These are phyloP conservation scores for Aspergillus leporis DNA, from an alignment of 495 filamentous ascomycete species.

Conservation along the genomic window DNA sequence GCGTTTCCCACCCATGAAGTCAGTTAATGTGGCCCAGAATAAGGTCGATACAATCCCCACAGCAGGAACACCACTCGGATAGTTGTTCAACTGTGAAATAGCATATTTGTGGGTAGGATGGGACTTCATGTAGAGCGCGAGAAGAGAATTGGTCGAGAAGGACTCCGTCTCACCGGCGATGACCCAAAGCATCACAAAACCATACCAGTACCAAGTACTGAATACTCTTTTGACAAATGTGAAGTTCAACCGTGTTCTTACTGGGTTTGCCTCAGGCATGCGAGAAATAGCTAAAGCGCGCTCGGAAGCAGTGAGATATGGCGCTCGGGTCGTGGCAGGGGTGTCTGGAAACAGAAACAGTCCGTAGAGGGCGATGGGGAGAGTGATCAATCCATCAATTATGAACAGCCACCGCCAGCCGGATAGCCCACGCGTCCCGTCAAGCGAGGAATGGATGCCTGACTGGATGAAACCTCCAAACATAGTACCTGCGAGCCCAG, in stretches of 20 bases:
- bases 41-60: constrained; percentile 52
- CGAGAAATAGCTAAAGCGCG: constrained; percentile 46
- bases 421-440: constrained; percentile 48
- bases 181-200: constrained; percentile 51
- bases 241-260: constrained; percentile 33
- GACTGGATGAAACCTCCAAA: constrained; percentile 64
- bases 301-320: constrained; percentile 49
- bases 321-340: constrained; percentile 33
- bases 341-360: constrained; percentile 75
- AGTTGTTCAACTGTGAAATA: constrained; percentile 49
- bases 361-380: constrained; percentile 62
- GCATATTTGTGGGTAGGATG: constrained; percentile 39
- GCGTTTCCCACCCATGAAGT: constrained; percentile 48
- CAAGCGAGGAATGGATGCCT: constrained; percentile 31
- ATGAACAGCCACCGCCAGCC: constrained; percentile 77
- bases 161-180: constrained; percentile 51
- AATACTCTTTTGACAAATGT: constrained; percentile 42
- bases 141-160: constrained; percentile 47
- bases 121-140: constrained; percentile 37
- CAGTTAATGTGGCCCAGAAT: constrained; percentile 55
- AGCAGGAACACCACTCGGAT: constrained; percentile 48
- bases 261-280: constrained; percentile 28
- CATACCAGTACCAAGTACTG: constrained; percentile 48
- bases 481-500: constrained; percentile 59
- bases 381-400: constrained; percentile 66